Evolutionary conservation across 192 early-diverging fungal species (phyloP), one percentile per base, ranked within the genome.

Genomic region (Coemansia sp.): DNA sequence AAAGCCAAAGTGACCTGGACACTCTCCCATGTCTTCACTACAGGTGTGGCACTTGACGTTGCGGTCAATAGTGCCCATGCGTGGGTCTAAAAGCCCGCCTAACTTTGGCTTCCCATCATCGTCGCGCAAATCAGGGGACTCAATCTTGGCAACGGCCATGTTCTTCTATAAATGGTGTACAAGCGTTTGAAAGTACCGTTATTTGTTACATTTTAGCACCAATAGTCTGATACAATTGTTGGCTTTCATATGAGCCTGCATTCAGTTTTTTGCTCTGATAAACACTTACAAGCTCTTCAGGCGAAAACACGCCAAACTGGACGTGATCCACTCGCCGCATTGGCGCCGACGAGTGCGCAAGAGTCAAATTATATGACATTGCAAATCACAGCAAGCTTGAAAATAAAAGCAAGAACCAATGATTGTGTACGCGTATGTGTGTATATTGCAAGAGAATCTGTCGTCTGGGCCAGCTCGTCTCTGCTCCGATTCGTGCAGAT

Each of bases 21-120:
- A 99, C 64, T 93, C 90, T 15, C 85, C 84, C 93, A 94, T 95
- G 66, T 87, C 90, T 64, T 95, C 92, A 50, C 87, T 87, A 75
- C 96, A 99, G 9, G 96, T 98, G 58, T 89, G 87, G 70, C 96
- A 99, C 78, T 92, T 94, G 83, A 93, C 94, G 67, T 94, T 94
- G 57, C 93, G 87, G 71, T 99, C 94, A 60, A 96, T 93, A 14
- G 96, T 98, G 30, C 96, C 96, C 89, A 99, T 88, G 27, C 94
- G 84, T 43, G 93, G 86, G 71, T 99, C 96, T 24, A 94, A 71
- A 39, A 98, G 76, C 51, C 96, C 96, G 22, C 91, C 90, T 14
- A 79, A 73, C 79, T 91, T 93, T 52, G 93, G 92, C 55, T 88
- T 85, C 54, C 87, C 83, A 55, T 83, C 85, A 59, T 95, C 94